Percentiles rank a stretch among this genome's conserved stretches.
Evolutionary conservation across 108 stramenopile species (phyloP).

Genomic region (Cyclotella baltica): DNA sequence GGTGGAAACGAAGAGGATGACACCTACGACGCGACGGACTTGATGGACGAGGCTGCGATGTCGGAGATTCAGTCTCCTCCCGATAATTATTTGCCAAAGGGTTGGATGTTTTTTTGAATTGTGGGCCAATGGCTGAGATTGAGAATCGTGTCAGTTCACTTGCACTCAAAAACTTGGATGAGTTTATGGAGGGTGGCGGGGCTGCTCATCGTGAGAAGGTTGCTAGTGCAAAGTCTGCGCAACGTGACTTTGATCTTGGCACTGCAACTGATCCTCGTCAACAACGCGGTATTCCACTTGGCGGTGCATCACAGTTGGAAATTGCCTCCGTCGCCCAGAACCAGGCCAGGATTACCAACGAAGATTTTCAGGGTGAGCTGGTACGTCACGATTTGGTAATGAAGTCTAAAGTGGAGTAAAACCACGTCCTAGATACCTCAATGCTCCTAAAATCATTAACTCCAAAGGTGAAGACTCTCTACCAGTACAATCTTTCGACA

Average conservation of each 20-base stretch:
- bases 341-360: background rate
- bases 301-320: background rate
- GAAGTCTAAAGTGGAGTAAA: slow-evolving; percentile 21
- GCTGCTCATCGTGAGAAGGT: background rate
- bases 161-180: background rate
- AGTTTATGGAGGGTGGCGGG: too few species aligned
- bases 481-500: background rate
- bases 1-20: slow-evolving; percentile 3
- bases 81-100: background rate
- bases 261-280: background rate
- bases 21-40: background rate
- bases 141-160: background rate
- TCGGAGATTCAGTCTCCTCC: background rate
- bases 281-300: background rate
- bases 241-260: background rate
- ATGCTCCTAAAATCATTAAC: slow-evolving; percentile 15
- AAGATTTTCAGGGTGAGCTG: background rate
- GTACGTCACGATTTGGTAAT: background rate
- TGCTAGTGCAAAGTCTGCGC: background rate
- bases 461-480: slow-evolving; percentile 14
- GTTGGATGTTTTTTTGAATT: background rate
- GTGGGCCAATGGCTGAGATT: background rate
- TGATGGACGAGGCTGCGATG: background rate
- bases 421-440: slow-evolving; percentile 30
- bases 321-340: background rate